Evolutionary conservation across 1,284 basidiomycete species (phyloP), one percentile per base, ranked within the genome.

Genomic region (Apiotrichum sp.): DNA sequence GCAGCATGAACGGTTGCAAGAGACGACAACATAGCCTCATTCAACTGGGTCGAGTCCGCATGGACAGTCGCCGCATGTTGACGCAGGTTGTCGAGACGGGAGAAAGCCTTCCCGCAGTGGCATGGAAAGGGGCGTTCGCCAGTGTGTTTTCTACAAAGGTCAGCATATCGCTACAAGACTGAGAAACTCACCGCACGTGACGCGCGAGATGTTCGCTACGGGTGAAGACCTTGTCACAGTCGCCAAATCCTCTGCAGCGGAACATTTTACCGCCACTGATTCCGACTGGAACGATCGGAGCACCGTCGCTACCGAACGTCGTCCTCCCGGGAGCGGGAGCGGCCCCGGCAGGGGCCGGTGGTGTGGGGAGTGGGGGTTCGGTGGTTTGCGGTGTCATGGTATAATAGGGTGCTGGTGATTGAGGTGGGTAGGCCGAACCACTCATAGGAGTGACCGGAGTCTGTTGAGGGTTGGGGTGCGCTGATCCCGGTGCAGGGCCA

Each of bases 41-140:
- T 98, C 71, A 86, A 82, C 0, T 88, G 86, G 0, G 74, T 65
- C 77, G 88, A 88, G 70, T 96, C 91, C 32, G 91, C 86, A 70
- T 98, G 93, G 2, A 96, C 92, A 3, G 93, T 96, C 78, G 93
- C 88, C 0, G 93, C 89, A 75, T 98, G 93, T 70, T 97, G 93
- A 47, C 93, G 85, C 10, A 98, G 83, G 72, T 98, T 98, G 79
- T 98, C 93, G 69, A 97, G 86, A 31, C 93, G 86, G 14, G 91
- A 95, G 72, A 98, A 97, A 58, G 93, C 87, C 73, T 96, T 95
- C 33, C 85, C 84, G 78, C 93, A 98, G 71, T 97, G 93, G 72
- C 93, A 98, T 47, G 85, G 84, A 77, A 97, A 97, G 4, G 93
- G 93, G 6, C 92, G 84, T 73, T 97, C 93, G 59, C 93, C 93